Evolutionary conservation across 2,329 filamentous ascomycete species (phyloP).

Genomic region (Colletotrichum sojae): DNA sequence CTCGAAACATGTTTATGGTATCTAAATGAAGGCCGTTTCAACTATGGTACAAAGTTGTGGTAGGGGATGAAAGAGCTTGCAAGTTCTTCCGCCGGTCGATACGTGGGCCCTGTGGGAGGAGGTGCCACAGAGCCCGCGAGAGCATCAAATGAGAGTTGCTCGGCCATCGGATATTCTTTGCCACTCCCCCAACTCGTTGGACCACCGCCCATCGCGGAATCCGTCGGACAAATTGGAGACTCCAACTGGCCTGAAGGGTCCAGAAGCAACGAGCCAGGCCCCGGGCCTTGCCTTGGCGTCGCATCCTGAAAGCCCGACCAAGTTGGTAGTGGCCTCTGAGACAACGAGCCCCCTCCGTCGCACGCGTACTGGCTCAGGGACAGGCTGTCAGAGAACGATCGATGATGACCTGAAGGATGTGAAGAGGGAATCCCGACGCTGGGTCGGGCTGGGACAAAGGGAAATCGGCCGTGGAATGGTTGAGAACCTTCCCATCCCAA

Average conservation of each 20-base stretch:
- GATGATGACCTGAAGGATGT: slow-evolving; percentile 11
- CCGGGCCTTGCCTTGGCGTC: slow-evolving; percentile 14
- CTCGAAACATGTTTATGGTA: neutral
- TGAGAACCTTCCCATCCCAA: neutral
- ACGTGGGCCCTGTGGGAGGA: slow-evolving; percentile 3
- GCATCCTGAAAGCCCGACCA: slow-evolving; percentile 29
- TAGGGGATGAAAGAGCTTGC: slow-evolving; percentile 22
- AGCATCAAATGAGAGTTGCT: slow-evolving; percentile 18
- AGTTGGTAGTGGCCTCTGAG: slow-evolving; percentile 15
- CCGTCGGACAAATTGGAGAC: slow-evolving; percentile 11
- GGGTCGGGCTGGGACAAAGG: slow-evolving; percentile 6
- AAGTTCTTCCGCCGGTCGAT: slow-evolving; percentile 14
- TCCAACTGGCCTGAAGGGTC: slow-evolving; percentile 8
- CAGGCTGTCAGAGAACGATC: slow-evolving; percentile 31
- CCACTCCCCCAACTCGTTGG: slow-evolving; percentile 6
- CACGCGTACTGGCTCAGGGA: slow-evolving; percentile 27
- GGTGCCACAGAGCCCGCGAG: slow-evolving; percentile 13
- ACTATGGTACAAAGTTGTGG: slow-evolving; percentile 37
- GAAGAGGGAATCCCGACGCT: neutral
- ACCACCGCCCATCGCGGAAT: neutral
- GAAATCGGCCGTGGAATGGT: neutral
- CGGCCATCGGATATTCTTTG: slow-evolving; percentile 21
- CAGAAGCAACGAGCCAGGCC: neutral
- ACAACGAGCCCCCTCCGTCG: neutral
- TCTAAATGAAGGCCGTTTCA: neutral